Conservation (phyloP, 169 alveolate species). For the Eimeria tenella region DNA sequence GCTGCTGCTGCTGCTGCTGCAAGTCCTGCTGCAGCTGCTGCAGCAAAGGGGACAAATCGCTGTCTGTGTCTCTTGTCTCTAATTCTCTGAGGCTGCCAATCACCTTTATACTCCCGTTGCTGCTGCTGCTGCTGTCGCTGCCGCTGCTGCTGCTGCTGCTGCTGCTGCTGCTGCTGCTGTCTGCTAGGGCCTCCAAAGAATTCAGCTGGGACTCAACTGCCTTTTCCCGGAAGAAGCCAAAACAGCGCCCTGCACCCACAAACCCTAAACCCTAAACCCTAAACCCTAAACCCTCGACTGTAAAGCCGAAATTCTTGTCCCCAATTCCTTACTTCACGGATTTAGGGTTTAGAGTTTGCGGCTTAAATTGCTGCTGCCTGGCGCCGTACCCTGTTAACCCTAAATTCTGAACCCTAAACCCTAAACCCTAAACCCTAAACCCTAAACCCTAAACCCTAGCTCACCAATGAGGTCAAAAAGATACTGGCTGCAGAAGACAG, state of each 20-base stretch:
- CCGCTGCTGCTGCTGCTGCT: background rate
- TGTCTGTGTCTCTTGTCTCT: background rate
- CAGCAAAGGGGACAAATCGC: background rate
- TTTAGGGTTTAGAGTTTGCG: too few relatives aligned
- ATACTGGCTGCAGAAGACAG: background rate
- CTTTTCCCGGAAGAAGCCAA: background rate
- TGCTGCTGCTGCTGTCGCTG: conserved; percentile 27
- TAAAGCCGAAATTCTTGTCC: background rate
- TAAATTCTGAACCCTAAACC: too few relatives aligned
- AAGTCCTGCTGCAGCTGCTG: background rate
- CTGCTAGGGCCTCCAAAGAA: background rate
- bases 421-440: too few relatives aligned
- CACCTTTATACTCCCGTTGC: background rate
- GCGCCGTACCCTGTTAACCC: too few relatives aligned
- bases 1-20: conserved; percentile 21
- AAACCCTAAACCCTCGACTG: background rate
- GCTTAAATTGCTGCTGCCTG: too few relatives aligned
- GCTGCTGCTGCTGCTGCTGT: background rate
- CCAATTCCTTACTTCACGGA: background rate
- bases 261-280: background rate
- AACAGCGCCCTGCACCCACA: background rate
- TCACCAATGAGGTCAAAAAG: background rate
- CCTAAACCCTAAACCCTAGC: too few relatives aligned
- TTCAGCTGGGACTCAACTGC: background rate
- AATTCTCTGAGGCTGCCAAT: background rate